Evolutionary conservation across 2,329 filamentous ascomycete genomes (phyloP), one percentile per base, ranked within the genome.

Genomic region (Cytospora mali): DNA sequence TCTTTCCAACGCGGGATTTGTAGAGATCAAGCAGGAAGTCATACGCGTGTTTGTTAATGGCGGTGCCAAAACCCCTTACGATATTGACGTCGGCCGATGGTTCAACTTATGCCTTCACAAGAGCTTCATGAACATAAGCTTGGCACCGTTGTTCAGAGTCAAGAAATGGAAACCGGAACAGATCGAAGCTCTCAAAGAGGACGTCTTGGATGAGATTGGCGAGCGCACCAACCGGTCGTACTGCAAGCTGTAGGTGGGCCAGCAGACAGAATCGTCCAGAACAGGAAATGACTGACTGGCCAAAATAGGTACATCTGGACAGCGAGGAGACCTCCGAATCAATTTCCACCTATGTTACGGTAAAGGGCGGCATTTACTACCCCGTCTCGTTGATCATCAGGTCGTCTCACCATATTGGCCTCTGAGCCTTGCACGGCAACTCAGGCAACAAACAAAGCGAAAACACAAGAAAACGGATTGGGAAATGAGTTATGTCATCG

Each of bases 41-140:
- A 86, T 91, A 65, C 82, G 82, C 62, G 79, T 94, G 39, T 91
- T 92, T 31, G 81, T 92, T 71, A 94, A 89, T 71, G 86, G 88
- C 27, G 94, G 91, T 89, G 84, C 86, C 63, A 74, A 78, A 28
- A 86, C 91, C 68, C 79, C 82, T 28, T 81, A 86, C 66, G 81
- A 87, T 68, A 88, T 86, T 66, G 84, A 89, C 51, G 82, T 93
- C 58, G 92, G 90, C 31, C 82, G 87, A 62, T 96, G 91, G 90
- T 96, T 96, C 76, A 93, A 94, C 71, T 79, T 94, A 27, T 88
- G 87, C 46, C 80, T 97, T 68, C 87, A 84, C 13, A 86, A 91
- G 71, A 89, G 90, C 28, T 76, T 96, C 55, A 85, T 92, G 69
- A 87, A 88, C 14, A 79, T 96, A 69, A 89, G 88, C 67, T 75